A percentile compares a stretch with the other conserved stretches of the same genome.
These are phyloP conservation scores for Lignosus rhinocerotis DNA, from an alignment of 1,284 basidiomycete genomes.

Conservation along the genomic window DNA sequence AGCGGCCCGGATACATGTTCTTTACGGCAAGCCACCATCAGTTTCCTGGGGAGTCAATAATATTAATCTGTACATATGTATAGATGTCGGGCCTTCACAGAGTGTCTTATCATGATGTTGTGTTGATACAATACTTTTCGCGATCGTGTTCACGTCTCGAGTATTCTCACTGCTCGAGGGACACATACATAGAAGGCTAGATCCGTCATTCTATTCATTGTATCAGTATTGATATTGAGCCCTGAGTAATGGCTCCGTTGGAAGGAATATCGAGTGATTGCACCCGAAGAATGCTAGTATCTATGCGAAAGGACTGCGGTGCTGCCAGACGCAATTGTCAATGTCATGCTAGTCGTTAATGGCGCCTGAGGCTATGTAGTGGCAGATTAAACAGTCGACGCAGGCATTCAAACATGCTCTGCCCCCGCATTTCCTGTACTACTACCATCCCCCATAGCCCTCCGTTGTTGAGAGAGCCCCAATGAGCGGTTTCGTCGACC, in stretches of 20 bases:
- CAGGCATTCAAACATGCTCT: background rate
- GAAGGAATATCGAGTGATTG: too few relatives aligned
- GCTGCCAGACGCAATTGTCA: constrained; percentile 2
- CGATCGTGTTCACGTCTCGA: background rate
- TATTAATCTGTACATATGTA: background rate
- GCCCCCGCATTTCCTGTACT: background rate
- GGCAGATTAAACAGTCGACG: constrained; percentile 5
- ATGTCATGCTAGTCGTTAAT: constrained; percentile 8
- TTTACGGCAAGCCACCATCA: background rate
- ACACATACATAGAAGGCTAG: too few relatives aligned
- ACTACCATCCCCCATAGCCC: background rate
- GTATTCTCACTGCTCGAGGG: too few relatives aligned
- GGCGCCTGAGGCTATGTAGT: constrained; percentile 20
- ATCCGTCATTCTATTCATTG: too few relatives aligned
- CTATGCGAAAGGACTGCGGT: background rate
- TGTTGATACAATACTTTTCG: background rate
- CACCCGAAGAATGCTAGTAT: background rate
- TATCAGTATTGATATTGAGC: too few relatives aligned
- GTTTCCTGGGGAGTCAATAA: background rate
- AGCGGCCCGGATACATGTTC: background rate
- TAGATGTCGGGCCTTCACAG: background rate
- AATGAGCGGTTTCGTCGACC: constrained; percentile 15
- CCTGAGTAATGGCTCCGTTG: too few relatives aligned
- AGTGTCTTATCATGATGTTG: too few relatives aligned
- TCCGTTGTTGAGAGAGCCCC: background rate